Evolutionary conservation across 805 yeast species (phyloP).

Genomic region (Pachysolen tannophilus): DNA sequence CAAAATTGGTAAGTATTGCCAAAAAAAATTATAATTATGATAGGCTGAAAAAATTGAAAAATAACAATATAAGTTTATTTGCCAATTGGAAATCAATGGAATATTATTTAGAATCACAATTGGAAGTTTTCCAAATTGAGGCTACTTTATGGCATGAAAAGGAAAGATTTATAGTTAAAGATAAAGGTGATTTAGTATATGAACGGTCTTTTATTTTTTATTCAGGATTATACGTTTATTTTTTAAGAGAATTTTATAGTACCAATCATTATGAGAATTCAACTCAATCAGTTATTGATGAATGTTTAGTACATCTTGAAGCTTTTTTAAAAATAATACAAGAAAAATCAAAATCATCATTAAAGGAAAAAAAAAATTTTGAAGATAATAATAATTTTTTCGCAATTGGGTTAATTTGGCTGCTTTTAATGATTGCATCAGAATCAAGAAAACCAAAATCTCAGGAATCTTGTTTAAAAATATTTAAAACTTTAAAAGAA

Average conservation of each 20-base stretch:
- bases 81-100: background rate
- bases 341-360: no score
- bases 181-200: background rate
- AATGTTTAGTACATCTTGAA: background rate
- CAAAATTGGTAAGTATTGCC: background rate
- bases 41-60: no score
- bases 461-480: background rate
- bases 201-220: background rate
- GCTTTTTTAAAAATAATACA: background rate
- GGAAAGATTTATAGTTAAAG: background rate
- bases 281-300: slow-evolving; percentile 1
- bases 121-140: background rate
- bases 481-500: no score
- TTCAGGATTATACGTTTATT: background rate
- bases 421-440: background rate
- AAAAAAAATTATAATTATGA: no score
- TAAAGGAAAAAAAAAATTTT: background rate
- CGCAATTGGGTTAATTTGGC: background rate
- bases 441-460: background rate
- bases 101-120: background rate
- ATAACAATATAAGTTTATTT: no score
- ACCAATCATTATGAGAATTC: slow-evolving; percentile 4
- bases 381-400: background rate
- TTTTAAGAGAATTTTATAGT: slow-evolving; percentile 7
- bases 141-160: background rate